Conservation (phyloP, 768 basidiomycete species). For the Leucosporidium scottii region DNA sequence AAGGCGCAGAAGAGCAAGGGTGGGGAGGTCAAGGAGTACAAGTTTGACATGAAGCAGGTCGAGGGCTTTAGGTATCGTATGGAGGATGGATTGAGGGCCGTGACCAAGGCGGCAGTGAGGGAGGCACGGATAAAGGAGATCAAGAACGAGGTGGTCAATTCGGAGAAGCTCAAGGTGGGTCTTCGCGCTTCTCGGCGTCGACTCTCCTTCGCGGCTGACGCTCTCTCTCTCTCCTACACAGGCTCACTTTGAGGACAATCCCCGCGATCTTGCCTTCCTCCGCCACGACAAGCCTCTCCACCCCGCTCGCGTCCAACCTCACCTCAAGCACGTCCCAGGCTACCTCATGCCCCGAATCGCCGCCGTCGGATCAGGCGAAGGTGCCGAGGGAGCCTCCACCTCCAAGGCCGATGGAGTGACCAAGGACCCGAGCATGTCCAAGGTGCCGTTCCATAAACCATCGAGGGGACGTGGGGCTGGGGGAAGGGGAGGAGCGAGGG, state of each 20-base stretch:
- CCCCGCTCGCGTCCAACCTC: slow-evolving; percentile 78
- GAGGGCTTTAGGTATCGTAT: slow-evolving; percentile 96
- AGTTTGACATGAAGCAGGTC: slow-evolving; percentile 90
- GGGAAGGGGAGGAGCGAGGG: slow-evolving; percentile 1
- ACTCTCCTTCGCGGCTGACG: background rate
- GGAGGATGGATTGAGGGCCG: slow-evolving; percentile 87
- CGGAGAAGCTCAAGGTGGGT: slow-evolving; percentile 87
- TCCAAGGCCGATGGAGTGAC: background rate
- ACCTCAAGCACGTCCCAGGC: slow-evolving; percentile 92
- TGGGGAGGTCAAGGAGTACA: slow-evolving; percentile 68
- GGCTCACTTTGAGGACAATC: slow-evolving; percentile 98
- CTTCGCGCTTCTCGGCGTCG: background rate
- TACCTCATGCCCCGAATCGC: slow-evolving; percentile 82
- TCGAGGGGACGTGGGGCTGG: slow-evolving; percentile 1
- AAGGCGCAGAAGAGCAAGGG: slow-evolving; percentile 59
- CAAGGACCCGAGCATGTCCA: background rate
- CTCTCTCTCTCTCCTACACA: slow-evolving; percentile 41
- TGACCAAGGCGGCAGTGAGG: slow-evolving; percentile 74
- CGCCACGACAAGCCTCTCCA: slow-evolving; percentile 92
- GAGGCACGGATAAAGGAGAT: slow-evolving; percentile 92
- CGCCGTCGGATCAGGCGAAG: slow-evolving; percentile 45
- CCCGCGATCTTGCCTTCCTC: slow-evolving; percentile 80
- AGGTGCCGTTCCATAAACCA: slow-evolving; percentile 28
- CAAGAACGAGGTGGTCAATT: slow-evolving; percentile 86
- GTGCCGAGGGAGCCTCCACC: slow-evolving; percentile 11